These are phyloP conservation scores for Rhizoctonia solani DNA, from an alignment of 1,284 basidiomycete genomes.

Conservation along the genomic window DNA sequence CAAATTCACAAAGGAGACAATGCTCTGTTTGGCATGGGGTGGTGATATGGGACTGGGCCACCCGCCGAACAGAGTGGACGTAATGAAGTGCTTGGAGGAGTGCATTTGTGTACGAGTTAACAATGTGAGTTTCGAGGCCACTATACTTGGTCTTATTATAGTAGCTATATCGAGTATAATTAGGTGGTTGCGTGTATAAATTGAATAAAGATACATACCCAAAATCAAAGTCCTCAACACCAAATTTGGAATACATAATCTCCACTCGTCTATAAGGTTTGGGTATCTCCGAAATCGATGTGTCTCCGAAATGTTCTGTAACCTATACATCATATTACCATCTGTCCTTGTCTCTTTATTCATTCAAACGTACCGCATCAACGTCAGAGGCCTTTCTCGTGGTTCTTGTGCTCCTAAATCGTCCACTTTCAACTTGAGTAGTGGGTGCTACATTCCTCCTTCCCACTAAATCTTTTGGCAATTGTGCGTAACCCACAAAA, in stretches of 20 bases:
- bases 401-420: constrained; percentile 78
- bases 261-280: constrained; percentile 89
- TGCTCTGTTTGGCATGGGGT: constrained; percentile 86
- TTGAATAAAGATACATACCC: constrained; percentile 56
- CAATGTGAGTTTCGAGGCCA: constrained; percentile 95
- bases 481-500: constrained; percentile 82
- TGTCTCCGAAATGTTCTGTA: constrained; percentile 15
- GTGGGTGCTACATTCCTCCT: constrained; percentile 74
- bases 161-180: constrained; percentile 57
- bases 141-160: constrained; percentile 90
- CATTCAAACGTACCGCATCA: constrained; percentile 14
- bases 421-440: constrained; percentile 54
- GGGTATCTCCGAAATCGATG: constrained; percentile 60
- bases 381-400: constrained; percentile 21
- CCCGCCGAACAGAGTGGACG: constrained; percentile 70
- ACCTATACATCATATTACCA: constrained; percentile 1
- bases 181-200: background rate
- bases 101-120: constrained; percentile 96
- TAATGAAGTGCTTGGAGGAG: constrained; percentile 91
- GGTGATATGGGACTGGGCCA: constrained; percentile 91
- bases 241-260: constrained; percentile 98
- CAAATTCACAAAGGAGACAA: constrained; percentile 93
- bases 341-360: background rate
- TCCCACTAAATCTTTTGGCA: constrained; percentile 82
- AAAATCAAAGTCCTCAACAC: constrained; percentile 99